These are phyloP conservation scores for Aspergillus aculeatinus DNA, from an alignment of 2,329 filamentous ascomycete genomes.

Conservation along the genomic window DNA sequence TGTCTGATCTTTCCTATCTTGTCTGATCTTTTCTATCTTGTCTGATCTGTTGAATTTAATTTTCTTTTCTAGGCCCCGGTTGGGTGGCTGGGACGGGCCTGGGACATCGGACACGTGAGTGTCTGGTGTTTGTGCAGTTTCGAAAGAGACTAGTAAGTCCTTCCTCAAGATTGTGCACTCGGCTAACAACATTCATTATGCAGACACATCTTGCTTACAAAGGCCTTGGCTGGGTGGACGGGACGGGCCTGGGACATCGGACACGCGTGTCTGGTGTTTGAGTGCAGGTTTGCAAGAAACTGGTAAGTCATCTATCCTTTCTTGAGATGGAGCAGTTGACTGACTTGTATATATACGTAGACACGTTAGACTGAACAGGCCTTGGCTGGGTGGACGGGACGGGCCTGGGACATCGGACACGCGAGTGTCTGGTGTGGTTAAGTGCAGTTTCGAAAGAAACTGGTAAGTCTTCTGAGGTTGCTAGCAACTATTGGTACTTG, in stretches of 20 bases:
- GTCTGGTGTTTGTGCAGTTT: background rate
- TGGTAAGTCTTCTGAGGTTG: no score
- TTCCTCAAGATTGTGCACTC: background rate
- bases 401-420: constrained; percentile 14
- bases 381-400: constrained; percentile 12
- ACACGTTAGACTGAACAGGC: background rate
- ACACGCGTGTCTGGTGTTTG: background rate
- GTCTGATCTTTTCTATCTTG: background rate
- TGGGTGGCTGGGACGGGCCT: constrained; percentile 19
- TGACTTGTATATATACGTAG: no score
- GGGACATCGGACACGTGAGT: constrained; percentile 13
- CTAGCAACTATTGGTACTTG: background rate
- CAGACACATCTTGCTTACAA: background rate
- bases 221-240: constrained; percentile 7
- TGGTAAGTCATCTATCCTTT: no score
- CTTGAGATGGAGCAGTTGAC: no score
- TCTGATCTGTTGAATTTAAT: background rate
- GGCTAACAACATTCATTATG: background rate
- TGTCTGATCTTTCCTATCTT: background rate
- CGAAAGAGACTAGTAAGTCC: no score
- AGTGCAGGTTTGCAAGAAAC: no score
- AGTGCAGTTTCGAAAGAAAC: no score
- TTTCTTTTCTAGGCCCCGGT: background rate
- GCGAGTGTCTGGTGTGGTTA: no score
- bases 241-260: constrained; percentile 17